Evolutionary conservation across 805 yeast species (phyloP), one percentile per base, ranked within the genome.

Genomic region (Wickerhamia fluorescens): DNA sequence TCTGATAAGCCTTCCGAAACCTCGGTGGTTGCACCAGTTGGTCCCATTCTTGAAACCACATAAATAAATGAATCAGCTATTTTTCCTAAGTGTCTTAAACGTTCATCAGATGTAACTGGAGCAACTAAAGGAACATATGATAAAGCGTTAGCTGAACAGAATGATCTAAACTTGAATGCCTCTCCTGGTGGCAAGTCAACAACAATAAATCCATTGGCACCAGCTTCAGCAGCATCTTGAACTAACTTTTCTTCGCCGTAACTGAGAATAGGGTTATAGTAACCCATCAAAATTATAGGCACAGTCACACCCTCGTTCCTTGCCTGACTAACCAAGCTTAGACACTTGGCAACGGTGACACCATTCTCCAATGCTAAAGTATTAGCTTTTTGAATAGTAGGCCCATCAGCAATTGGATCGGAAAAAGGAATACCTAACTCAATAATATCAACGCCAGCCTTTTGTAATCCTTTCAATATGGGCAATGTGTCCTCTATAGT

Each of bases 321-420:
- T 18, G 97, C 96, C 42, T 71, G 51, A 34, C 64, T 58, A 15
- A 92, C 84, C 25, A 85, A 51, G 10, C 82, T 87, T 36, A 92
- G 60, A 40, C 86, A 77, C 47, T 68, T 66, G 6, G 62, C 52
- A 38, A 86, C 76, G 17, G 86, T 79, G 35, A 87, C 73, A 9
- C 94, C 94, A 46, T 92, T 89, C 15, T 73, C 68, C 39, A 92
- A 68, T 12, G 98, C 92, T n/a, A 61, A 65, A 13, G 73, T 73
- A 61, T 88, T 88, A 21, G 97, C 86, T 19, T 66, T 76, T 62
- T 92, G 98, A 47, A 92, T 92, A 11, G 95, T 85, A 22, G 97
- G 95, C 27, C 99, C 99, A 56, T 92, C 99, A 19, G 97, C 99
- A 53, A 92, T 87, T 21, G 99, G 98, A 54, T 92, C 99, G 14